Percentiles rank a stretch among this genome's conserved stretches.
Evolutionary conservation across 768 basidiomycete species (phyloP).

Genomic region (Macrolepiota dolichaula): DNA sequence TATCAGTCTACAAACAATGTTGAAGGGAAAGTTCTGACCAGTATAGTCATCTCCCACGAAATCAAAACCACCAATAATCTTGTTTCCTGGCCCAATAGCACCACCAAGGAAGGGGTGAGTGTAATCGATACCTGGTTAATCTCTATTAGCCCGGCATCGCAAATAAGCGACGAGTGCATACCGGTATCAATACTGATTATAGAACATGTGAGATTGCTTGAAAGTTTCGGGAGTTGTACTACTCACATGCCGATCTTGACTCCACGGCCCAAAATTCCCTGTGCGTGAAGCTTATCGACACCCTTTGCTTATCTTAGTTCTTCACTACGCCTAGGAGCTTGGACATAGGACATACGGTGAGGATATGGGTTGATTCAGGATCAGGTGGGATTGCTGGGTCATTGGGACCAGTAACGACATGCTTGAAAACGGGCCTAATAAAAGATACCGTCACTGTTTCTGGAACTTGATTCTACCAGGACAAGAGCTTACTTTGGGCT

Average conservation of each 20-base stretch:
- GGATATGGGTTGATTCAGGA: slow-evolving; percentile 46
- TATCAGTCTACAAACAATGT: background rate
- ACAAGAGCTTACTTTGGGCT: slow-evolving; percentile 34
- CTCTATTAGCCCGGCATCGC: background rate
- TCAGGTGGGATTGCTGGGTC: slow-evolving; percentile 44
- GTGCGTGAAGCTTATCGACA: slow-evolving; percentile 62
- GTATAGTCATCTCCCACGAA: slow-evolving; percentile 54
- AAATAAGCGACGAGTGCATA: slow-evolving; percentile 5
- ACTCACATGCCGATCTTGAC: slow-evolving; percentile 65
- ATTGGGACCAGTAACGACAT: slow-evolving; percentile 36
- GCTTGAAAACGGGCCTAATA: slow-evolving; percentile 39
- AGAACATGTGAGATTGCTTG: background rate
- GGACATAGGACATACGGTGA: slow-evolving; percentile 38
- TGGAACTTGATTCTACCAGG: background rate
- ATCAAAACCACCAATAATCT: slow-evolving; percentile 51
- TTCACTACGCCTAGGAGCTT: background rate
- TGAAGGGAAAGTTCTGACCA: slow-evolving; percentile 24
- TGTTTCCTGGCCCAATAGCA: slow-evolving; percentile 51
- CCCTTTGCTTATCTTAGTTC: slow-evolving; percentile 33
- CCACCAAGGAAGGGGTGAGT: slow-evolving; percentile 54
- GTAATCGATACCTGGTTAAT: slow-evolving; percentile 43
- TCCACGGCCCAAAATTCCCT: slow-evolving; percentile 59
- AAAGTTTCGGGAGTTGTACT: background rate
- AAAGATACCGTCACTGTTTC: background rate
- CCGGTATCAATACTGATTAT: slow-evolving; percentile 48